Evolutionary conservation across 805 yeast genomes (phyloP).

Genomic region (Isabelozyma heimii): DNA sequence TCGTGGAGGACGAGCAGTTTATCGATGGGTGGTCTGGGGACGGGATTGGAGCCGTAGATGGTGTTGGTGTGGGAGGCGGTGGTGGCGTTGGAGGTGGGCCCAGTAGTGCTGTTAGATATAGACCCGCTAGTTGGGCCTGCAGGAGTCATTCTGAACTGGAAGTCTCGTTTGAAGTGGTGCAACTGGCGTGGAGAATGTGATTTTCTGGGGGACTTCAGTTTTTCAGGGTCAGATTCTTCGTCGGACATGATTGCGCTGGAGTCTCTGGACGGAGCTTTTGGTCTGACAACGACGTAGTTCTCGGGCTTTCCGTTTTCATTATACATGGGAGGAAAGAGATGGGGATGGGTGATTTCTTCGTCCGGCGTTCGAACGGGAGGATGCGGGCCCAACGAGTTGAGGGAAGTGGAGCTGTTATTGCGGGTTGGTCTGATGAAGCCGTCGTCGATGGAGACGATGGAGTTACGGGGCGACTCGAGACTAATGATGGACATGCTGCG

Average conservation of each 20-base stretch:
- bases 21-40: no score
- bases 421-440: constrained; percentile 23
- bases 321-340: neutral
- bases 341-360: neutral
- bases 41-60: no score
- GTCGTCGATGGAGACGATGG: constrained; percentile 40
- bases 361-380: constrained; percentile 4
- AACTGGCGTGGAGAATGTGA: constrained; percentile 3
- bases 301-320: neutral
- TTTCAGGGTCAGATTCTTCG: constrained; percentile 35
- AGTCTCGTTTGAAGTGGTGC: constrained; percentile 18
- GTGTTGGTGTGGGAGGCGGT: no score
- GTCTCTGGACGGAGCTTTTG: constrained; percentile 1
- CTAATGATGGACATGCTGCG: constrained; percentile 37
- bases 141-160: constrained; percentile 11
- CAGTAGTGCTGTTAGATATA: no score
- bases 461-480: constrained; percentile 39
- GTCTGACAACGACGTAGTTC: neutral
- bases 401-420: constrained; percentile 29
- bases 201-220: constrained; percentile 7
- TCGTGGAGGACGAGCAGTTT: constrained; percentile 3
- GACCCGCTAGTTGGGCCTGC: no score
- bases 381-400: constrained; percentile 10
- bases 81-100: no score
- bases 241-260: constrained; percentile 29